These are phyloP conservation scores for Herpetomonas tarakana DNA, from an alignment of 208 protist genomes.

Conservation along the genomic window DNA sequence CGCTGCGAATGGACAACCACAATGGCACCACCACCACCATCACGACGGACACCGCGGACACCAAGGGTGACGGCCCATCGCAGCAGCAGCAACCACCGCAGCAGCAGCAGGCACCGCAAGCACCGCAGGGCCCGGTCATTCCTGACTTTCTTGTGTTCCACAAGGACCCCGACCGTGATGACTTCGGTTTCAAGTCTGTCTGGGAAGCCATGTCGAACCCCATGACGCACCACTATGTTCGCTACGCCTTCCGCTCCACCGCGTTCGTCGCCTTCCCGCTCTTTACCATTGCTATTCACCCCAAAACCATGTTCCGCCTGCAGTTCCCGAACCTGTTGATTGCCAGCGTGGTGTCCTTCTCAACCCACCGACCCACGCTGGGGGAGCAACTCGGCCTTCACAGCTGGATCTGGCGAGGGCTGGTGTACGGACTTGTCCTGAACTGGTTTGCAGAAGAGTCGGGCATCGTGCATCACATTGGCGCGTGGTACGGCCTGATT, in stretches of 20 bases:
- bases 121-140: constrained; percentile 10
- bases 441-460: constrained; percentile 11
- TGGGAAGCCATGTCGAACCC: constrained; percentile 19
- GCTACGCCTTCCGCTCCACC: constrained; percentile 20
- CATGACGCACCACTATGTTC: constrained; percentile 13
- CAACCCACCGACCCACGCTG: constrained; percentile 19
- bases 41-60: too few species aligned
- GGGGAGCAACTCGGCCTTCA: constrained; percentile 37
- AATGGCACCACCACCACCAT: too few species aligned
- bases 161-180: constrained; percentile 26
- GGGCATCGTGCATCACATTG: constrained; percentile 18
- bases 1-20: too few species aligned
- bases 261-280: constrained; percentile 25
- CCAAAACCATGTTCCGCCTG: constrained; percentile 29
- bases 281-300: constrained; percentile 30
- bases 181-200: constrained; percentile 22
- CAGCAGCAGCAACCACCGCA: too few species aligned
- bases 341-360: constrained; percentile 25
- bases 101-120: neutral
- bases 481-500: constrained; percentile 25
- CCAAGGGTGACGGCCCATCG: neutral
- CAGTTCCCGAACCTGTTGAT: constrained; percentile 26
- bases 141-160: constrained; percentile 25
- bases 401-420: constrained; percentile 22
- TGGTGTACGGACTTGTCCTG: constrained; percentile 22